Base-by-base conservation (phyloP, 2,329 filamentous ascomycete genomes). In the Talaromyces sp. region DNA sequence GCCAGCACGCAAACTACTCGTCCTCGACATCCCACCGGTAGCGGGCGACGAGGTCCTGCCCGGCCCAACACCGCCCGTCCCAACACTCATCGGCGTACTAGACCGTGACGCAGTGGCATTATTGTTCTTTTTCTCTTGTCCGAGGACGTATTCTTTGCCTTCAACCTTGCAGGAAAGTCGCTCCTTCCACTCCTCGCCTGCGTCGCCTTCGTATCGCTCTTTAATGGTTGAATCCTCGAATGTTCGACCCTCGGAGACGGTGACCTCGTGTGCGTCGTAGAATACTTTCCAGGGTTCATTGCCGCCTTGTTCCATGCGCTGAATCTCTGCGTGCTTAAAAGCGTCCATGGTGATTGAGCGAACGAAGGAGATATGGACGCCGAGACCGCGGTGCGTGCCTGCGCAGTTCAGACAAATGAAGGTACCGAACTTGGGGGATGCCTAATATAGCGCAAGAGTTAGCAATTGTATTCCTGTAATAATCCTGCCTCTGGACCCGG, bases 401-500 rank as follows among this genome's bases (percentile, higher is more conserved):
- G 92, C 93, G 79, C 94, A 99, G 59, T 88, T 90, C 47, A 99
- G 86, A 76, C 94, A 99, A 82, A 99, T 97, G 80, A 99, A 99
- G 74, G 96, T 90, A 70, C 93, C 93, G 71, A 99, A 96, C 76
- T 99, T 99, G 60, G 94, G 94, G 33, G 91, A 87, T 30, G 86
- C 85, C 83, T 86, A 20, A 17, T 6, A 35, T 49, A 39, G 14
- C n/a, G 27, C 9, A 29, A n/a, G 3, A 5, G 16, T 39, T 9
- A 30, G 43, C 47, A 48, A 29, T 32, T 24, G 36, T 8, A 8
- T 42, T 16, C 20, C 10, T 9, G 4, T 33, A 1, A 13, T 19
- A 11, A 10, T 43, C 22, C 40, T 43, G 40, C 22, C 30, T 32
- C 29, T 32, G 13, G 14, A 11, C n/a, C n/a, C n/a, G n/a, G n/a